Evolutionary conservation across 2,329 filamentous ascomycete species (phyloP).

Genomic region (Neocucurbitaria cava): DNA sequence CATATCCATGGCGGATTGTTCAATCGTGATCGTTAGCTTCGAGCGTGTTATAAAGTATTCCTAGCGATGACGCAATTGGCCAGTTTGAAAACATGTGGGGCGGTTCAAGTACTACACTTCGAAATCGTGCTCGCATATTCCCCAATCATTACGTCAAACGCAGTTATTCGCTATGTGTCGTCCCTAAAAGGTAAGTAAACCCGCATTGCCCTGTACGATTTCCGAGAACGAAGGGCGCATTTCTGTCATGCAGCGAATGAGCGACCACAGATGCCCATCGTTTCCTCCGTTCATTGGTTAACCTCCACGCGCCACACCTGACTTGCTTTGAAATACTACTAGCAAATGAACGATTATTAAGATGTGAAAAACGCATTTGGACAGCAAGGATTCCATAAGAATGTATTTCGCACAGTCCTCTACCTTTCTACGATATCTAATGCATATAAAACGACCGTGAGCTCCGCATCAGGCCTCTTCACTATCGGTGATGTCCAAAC

Average conservation of each 20-base stretch:
- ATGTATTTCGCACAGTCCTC: not conserved
- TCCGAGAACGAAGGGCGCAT: not conserved
- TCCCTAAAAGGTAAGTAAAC: not conserved
- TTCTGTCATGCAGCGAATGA: not conserved
- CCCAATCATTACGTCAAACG: not conserved
- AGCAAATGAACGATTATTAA: not conserved
- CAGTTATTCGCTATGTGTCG: not conserved
- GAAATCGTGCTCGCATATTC: not conserved
- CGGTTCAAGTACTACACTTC: not conserved
- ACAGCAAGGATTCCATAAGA: not conserved
- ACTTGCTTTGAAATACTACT: not conserved
- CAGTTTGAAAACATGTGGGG: not conserved
- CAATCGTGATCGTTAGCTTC: not conserved
- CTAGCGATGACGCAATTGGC: not conserved
- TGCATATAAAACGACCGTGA: not conserved
- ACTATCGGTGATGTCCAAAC: not conserved
- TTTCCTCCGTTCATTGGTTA: not conserved
- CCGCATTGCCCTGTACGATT: not conserved
- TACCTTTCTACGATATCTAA: not conserved
- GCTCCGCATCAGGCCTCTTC: not conserved
- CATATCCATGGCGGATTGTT: not conserved
- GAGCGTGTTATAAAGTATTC: not conserved
- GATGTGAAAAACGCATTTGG: not conserved
- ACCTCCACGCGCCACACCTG: not conserved
- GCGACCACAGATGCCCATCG: no score